Percentiles rank a stretch among this genome's conserved stretches.
These are phyloP conservation scores for Thyridium curvatum DNA, from an alignment of 2,329 filamentous ascomycete genomes.

Conservation along the genomic window DNA sequence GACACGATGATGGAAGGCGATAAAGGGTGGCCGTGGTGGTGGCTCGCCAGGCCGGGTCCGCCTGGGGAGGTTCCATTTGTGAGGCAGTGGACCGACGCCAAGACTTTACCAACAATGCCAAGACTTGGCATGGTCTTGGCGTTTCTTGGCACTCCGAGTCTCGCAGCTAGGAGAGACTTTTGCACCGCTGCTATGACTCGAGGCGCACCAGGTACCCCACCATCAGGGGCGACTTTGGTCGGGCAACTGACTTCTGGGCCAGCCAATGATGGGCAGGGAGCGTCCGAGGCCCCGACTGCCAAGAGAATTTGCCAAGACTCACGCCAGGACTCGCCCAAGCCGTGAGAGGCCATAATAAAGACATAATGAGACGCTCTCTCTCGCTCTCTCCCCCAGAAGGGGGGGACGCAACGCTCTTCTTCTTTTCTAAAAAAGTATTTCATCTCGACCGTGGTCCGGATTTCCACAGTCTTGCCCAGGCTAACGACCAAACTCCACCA, in stretches of 20 bases:
- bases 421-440: neutral
- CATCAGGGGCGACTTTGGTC: constrained; percentile 12
- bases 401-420: neutral
- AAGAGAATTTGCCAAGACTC: constrained; percentile 18
- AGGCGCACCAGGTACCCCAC: neutral
- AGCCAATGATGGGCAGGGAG: constrained; percentile 15
- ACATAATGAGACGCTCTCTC: constrained; percentile 17
- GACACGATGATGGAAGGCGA: constrained; percentile 1
- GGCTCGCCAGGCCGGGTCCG: no score
- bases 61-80: no score
- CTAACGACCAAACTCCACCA: no score
- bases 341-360: constrained; percentile 19
- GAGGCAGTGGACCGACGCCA: constrained; percentile 9
- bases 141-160: constrained; percentile 15
- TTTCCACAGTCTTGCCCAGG: neutral
- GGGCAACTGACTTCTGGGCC: constrained; percentile 6
- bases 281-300: constrained; percentile 23
- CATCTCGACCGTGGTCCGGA: neutral
- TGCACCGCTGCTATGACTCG: neutral
- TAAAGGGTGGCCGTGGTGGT: neutral
- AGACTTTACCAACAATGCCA: constrained; percentile 15
- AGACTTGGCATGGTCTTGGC: constrained; percentile 21
- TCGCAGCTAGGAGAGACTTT: constrained; percentile 10
- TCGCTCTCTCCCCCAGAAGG: constrained; percentile 1
- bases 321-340: constrained; percentile 17